Conservation (phyloP, 2,329 filamentous ascomycete genomes). For the Diaporthe australafricana region DNA sequence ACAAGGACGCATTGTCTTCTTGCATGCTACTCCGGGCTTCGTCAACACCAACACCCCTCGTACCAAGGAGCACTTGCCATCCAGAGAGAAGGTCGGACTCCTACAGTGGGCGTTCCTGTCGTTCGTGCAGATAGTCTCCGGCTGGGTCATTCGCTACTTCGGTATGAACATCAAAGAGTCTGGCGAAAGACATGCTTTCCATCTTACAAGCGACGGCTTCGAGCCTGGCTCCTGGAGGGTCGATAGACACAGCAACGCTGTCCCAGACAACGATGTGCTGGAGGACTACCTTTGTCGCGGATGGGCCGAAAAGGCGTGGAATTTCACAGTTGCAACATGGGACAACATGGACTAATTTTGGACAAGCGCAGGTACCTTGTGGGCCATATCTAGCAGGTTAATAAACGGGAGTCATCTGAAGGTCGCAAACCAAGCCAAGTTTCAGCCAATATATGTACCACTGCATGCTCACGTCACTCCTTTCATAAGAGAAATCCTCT, state of each 20-base stretch:
- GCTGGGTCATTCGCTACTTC: slow-evolving; percentile 38
- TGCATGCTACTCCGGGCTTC: slow-evolving; percentile 46
- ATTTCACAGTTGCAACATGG: background rate
- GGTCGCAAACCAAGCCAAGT: no score
- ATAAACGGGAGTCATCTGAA: no score
- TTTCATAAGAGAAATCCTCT: no score
- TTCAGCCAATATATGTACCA: no score
- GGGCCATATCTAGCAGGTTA: no score
- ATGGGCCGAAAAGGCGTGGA: slow-evolving; percentile 2
- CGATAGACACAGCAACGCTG: background rate
- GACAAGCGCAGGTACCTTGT: background rate
- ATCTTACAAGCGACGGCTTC: slow-evolving; percentile 42
- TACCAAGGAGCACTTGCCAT: slow-evolving; percentile 2
- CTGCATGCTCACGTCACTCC: no score
- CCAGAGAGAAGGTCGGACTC: slow-evolving; percentile 4
- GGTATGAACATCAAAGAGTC: slow-evolving; percentile 42
- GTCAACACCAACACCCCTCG: slow-evolving; percentile 43
- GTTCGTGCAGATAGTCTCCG: slow-evolving; percentile 31
- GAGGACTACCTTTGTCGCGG: background rate
- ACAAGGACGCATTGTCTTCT: slow-evolving; percentile 42
- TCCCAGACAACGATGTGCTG: slow-evolving; percentile 7
- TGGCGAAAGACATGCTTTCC: slow-evolving; percentile 46
- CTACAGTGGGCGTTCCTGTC: slow-evolving; percentile 30
- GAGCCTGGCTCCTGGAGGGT: slow-evolving; percentile 15
- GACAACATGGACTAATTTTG: background rate